A percentile compares a stretch with the other conserved stretches of the same genome.
phyloP scores from a whole-genome alignment of 1,139 yeast genomes.

The Suhomyces bokatorum region DNA sequence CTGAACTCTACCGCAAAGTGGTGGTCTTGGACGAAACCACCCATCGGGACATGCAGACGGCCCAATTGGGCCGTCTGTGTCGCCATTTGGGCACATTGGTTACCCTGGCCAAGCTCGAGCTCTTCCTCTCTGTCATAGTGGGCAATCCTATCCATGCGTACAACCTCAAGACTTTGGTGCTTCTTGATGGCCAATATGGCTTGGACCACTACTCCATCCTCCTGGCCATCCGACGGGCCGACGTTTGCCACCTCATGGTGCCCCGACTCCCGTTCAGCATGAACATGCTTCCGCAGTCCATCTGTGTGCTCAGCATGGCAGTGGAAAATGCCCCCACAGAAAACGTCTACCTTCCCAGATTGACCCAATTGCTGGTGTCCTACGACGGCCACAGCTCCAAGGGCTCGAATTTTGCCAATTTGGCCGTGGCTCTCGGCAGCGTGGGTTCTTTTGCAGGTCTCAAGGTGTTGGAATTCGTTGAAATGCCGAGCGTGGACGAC shows the following conservation, averaged over 20 bases:
- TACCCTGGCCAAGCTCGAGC: neutral
- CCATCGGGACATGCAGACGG: neutral
- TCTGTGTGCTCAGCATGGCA: constrained; percentile 1
- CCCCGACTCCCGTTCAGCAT: neutral
- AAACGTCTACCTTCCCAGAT: constrained; percentile 4
- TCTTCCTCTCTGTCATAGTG: constrained; percentile 9
- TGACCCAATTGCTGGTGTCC: constrained; percentile 5
- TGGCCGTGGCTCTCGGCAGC: constrained; percentile 6
- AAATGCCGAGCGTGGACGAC: constrained; percentile 4
- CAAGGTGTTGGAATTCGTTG: constrained; percentile 7
- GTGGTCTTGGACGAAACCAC: constrained; percentile 17
- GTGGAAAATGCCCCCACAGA: neutral
- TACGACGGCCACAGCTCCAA: constrained; percentile 1
- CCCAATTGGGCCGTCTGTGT: too few species aligned
- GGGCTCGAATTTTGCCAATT: neutral
- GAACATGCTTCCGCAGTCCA: neutral
- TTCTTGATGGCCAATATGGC: neutral
- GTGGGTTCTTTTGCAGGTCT: constrained; percentile 1
- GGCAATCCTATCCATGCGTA: constrained; percentile 15
- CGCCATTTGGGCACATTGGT: neutral
- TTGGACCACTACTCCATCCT: neutral
- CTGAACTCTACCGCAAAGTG: constrained; percentile 20
- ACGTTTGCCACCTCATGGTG: neutral
- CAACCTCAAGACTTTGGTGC: constrained; percentile 15
- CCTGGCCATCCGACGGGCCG: neutral